Conservation (phyloP, 83 land plant species). For the Picea mariana region DNA sequence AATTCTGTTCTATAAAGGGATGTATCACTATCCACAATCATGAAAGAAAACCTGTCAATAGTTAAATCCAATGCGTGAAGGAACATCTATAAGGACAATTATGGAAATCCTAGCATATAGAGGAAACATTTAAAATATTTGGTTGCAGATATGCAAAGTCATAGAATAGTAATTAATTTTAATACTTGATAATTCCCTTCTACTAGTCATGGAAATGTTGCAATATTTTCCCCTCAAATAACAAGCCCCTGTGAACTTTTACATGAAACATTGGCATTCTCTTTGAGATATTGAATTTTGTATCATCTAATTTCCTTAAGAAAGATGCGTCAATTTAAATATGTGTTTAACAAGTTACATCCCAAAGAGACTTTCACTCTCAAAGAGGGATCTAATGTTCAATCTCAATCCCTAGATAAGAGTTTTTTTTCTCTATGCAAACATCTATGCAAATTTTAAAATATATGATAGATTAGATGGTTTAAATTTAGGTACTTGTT, state of each 20-base stretch:
- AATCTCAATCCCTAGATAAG: not conserved
- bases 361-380: not conserved
- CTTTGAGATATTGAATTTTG: not conserved
- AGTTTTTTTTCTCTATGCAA: not conserved
- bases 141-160: not conserved
- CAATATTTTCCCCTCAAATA: not conserved
- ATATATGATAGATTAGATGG: not conserved
- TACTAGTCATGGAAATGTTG: not conserved
- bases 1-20: slow-evolving; percentile 94
- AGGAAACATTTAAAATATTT: not conserved
- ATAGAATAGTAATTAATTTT: not conserved
- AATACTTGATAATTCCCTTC: not conserved
- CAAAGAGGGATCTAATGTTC: not conserved
- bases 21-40: slow-evolving; percentile 96
- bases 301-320: not conserved
- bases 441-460: not conserved
- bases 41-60: slow-evolving; percentile 80
- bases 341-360: not conserved
- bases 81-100: not conserved
- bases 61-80: not conserved
- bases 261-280: not conserved
- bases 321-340: not conserved
- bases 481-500: not conserved
- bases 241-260: not conserved
- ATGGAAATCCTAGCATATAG: too few species aligned